Percentiles rank a stretch among this genome's conserved stretches.
phyloP scores from a whole-genome alignment of 1,284 basidiomycete genomes.

The Pseudozyma flocculosa region DNA sequence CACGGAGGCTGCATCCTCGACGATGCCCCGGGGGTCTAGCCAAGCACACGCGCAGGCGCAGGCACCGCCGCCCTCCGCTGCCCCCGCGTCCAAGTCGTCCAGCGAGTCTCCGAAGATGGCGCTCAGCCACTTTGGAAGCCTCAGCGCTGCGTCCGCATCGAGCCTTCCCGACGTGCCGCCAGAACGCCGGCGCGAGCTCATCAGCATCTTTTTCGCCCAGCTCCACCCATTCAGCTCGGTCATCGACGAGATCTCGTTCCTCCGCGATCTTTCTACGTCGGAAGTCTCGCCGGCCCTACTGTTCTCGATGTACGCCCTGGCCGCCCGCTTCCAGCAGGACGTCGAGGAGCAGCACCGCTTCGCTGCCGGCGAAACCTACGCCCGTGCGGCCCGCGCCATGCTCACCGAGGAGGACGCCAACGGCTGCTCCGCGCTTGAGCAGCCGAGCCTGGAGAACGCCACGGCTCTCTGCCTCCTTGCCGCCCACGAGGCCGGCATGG shows the following conservation, averaged over 20 bases:
- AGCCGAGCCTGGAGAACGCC: constrained; percentile 57
- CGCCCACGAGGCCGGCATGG: constrained; percentile 59
- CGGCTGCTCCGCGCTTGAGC: constrained; percentile 36
- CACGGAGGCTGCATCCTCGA: no score
- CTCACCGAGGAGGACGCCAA: constrained; percentile 39
- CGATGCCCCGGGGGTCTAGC: no score
- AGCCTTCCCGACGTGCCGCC: constrained; percentile 28
- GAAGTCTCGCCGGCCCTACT: constrained; percentile 59
- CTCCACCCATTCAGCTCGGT: constrained; percentile 59
- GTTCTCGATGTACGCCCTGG: constrained; percentile 60
- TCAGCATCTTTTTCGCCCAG: constrained; percentile 58
- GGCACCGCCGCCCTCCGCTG: no score
- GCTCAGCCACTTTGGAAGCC: no score
- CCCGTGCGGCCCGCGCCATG: constrained; percentile 35
- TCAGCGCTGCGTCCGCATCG: constrained; percentile 6
- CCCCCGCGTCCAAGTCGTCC: constrained; percentile 1
- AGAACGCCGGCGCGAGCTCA: constrained; percentile 29
- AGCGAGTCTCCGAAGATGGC: constrained; percentile 3
- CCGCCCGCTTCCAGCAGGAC: constrained; percentile 58
- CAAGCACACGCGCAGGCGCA: no score
- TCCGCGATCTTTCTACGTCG: constrained; percentile 59
- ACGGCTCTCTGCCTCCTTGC: constrained; percentile 59
- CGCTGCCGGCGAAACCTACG: constrained; percentile 32
- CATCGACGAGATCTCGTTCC: constrained; percentile 60
- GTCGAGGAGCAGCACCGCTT: constrained; percentile 28